A percentile compares a stretch with the other conserved stretches of the same genome.
Evolutionary conservation across 345 rosid genomes (phyloP).

Genomic region (thale cress (Arabidopsis thaliana)): DNA sequence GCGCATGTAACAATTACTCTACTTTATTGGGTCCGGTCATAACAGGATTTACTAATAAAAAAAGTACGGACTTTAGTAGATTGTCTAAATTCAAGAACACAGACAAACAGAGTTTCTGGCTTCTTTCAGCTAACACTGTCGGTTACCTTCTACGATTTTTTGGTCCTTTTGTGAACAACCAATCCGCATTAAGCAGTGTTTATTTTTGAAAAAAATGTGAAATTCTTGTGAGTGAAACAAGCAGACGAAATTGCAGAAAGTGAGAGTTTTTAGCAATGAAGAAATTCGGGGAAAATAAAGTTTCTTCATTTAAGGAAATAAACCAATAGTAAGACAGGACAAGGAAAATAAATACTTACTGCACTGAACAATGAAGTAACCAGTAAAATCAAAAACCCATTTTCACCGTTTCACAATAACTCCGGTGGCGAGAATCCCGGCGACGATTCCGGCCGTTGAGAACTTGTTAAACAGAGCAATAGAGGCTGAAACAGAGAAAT

Average conservation of each 20-base stretch:
- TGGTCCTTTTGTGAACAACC: constrained; percentile 29
- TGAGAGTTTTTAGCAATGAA: background rate
- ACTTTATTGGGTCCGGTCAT: background rate
- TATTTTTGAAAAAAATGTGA: background rate
- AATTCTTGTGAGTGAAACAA: constrained; percentile 16
- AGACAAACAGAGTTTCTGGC: constrained; percentile 26
- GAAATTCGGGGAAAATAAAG: background rate
- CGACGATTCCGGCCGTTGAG: constrained; percentile 16
- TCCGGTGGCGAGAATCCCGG: constrained; percentile 34
- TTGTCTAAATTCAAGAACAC: constrained; percentile 24
- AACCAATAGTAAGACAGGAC: background rate
- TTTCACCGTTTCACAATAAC: background rate
- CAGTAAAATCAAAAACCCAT: constrained; percentile 17
- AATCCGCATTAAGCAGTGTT: constrained; percentile 4
- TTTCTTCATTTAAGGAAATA: constrained; percentile 9
- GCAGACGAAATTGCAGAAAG: background rate
- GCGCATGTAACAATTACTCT: background rate
- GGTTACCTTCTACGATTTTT: constrained; percentile 34
- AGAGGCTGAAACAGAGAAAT: background rate
- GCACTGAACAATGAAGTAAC: background rate
- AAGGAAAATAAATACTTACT: background rate
- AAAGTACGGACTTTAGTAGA: constrained; percentile 19
- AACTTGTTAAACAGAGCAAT: background rate
- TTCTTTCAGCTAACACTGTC: constrained; percentile 36
- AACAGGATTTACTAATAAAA: background rate